Base-by-base conservation (phyloP, 148 eudicot genomes). In the Persicaria maculosa region DNA sequence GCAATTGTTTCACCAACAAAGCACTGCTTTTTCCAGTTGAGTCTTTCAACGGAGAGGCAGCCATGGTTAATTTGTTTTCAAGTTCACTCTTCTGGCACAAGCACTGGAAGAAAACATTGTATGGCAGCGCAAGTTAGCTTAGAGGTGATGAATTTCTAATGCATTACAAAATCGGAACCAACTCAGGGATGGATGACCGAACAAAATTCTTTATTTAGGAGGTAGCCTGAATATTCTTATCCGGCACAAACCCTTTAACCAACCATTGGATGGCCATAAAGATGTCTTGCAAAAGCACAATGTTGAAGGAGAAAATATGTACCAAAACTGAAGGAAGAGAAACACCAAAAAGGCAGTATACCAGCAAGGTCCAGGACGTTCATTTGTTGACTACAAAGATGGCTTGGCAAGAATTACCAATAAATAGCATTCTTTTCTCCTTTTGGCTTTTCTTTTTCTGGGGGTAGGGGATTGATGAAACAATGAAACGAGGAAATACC, bases 1-100 rank as follows among this genome's bases (percentile, higher is more conserved):
- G 93, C 88, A 95, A 82, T 77, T 90, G 88, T 79, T 88, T 92
- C 85, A 92, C 86, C 90, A 95, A 81, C 70, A 90, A 72, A 72
- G 59, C 80, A 79, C 70, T 77, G 47, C 82, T 87, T 74, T 85
- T 77, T 50, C 90, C 81, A 45, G 87, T 52, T 77, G 78, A 48
- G 74, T 78, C 85, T 77, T 82, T 87, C 74, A 76, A 79, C 58
- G 79, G 84, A 73, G 76, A 81, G 68, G 80, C 72, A 67, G 78
- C 68, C 78, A 79, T 78, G 22, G 84, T 75, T 54, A 87, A 70
- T 73, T 85, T 83, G 77, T 84, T 87, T 77, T 92, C 88, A 25
- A 86, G 75, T 71, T 89, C 90, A 79, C 70, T 72, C 78, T 87
- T 95, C 82, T 95, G 88, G 25, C 79, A 77, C 89, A 82, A 84